Percentiles rank a stretch among this genome's conserved stretches.
phyloP scores from a whole-genome alignment of 495 filamentous ascomycete genomes.

The Xylaria sp. region DNA sequence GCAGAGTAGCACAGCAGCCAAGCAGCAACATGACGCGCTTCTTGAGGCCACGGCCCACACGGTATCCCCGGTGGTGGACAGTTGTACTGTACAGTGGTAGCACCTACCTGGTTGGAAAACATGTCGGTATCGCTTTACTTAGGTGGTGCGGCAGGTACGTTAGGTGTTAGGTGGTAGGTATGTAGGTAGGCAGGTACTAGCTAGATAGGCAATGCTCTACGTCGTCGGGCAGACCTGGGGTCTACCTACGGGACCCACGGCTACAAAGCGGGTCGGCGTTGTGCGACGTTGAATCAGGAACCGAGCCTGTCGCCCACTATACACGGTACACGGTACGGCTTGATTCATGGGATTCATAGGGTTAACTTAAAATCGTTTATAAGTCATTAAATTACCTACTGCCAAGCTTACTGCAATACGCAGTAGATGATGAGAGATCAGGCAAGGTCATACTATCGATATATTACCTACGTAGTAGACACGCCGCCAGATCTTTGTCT shows the following conservation, averaged over 20 bases:
- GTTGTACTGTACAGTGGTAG: not conserved
- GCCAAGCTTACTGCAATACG: not conserved
- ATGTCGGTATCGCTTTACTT: not conserved
- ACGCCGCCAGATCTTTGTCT: too few species aligned
- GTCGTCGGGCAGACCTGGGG: not conserved
- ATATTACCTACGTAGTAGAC: too few species aligned
- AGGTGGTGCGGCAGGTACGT: too few species aligned
- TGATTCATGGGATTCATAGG: conserved; percentile 2
- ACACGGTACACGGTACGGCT: not conserved
- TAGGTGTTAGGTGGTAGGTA: too few species aligned
- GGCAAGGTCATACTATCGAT: too few species aligned
- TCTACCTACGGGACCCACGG: not conserved
- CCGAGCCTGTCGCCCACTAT: not conserved
- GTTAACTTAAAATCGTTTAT: not conserved
- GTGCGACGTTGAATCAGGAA: conserved; percentile 19
- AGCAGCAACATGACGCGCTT: conserved; percentile 21
- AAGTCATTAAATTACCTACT: too few species aligned
- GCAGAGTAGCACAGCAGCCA: not conserved
- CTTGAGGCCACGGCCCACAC: conserved; percentile 11
- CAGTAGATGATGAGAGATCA: not conserved
- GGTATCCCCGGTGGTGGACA: not conserved
- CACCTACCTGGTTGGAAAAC: too few species aligned
- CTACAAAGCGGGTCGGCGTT: not conserved
- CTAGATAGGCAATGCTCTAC: not conserved
- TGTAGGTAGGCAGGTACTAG: not conserved